phyloP scores from a whole-genome alignment of 2,329 filamentous ascomycete species.

The Apiospora marii region DNA sequence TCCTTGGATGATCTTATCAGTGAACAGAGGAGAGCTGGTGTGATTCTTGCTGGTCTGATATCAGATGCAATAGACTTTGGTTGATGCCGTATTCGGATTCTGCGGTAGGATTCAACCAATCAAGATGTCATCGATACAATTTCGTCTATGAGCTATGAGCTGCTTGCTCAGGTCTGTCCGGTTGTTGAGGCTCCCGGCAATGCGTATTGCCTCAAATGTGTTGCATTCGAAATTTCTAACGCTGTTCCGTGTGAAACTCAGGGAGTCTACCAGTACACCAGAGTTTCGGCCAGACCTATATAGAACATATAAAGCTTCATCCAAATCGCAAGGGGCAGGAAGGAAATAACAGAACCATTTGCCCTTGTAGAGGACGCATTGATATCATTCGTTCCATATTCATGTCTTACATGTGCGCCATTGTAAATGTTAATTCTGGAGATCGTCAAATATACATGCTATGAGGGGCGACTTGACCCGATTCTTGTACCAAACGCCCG shows the following conservation, averaged over 20 bases:
- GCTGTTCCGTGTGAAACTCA: too few species aligned
- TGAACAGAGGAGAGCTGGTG: neutral
- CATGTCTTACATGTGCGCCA: neutral
- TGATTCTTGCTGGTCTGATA: too few species aligned
- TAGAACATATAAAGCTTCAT: too few species aligned
- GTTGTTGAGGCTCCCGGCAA: neutral
- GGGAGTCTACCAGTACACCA: too few species aligned
- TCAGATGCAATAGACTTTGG: neutral
- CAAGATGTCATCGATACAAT: neutral
- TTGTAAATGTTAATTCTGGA: neutral
- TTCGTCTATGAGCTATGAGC: neutral
- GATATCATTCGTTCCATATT: neutral
- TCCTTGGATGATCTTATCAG: neutral
- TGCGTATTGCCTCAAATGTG: neutral
- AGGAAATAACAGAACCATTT: too few species aligned
- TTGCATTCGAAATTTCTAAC: neutral
- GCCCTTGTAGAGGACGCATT: too few species aligned
- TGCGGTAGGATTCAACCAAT: neutral
- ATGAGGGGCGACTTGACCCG: neutral
- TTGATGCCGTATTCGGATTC: neutral
- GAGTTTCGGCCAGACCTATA: too few species aligned
- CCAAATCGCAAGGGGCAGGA: too few species aligned
- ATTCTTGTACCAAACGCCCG: conserved; percentile 10
- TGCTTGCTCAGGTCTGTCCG: neutral
- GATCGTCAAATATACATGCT: neutral